Evolutionary conservation across 78 protist species (phyloP).

Genomic region (Dictyostelium brefeldianum): DNA sequence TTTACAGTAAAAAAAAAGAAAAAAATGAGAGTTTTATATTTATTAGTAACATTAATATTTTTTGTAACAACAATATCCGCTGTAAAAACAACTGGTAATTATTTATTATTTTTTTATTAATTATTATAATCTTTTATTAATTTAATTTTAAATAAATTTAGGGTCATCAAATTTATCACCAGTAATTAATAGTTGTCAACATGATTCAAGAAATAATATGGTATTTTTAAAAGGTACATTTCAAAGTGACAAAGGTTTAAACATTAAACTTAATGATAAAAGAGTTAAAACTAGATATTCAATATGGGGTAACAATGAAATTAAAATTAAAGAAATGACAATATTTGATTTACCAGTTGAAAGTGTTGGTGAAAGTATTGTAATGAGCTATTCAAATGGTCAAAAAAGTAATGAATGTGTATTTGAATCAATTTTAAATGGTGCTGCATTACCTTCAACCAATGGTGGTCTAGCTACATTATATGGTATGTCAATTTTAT

Average conservation of each 20-base stretch:
- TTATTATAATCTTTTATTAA: no score
- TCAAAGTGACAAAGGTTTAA: not conserved
- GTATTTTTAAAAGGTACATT: not conserved
- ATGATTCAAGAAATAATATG: not conserved
- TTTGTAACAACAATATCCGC: no score
- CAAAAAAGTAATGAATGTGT: not conserved
- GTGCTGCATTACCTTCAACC: not conserved
- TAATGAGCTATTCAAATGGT: not conserved
- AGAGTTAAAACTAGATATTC: not conserved
- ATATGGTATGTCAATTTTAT: no score
- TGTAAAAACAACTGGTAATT: no score
- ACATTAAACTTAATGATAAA: not conserved
- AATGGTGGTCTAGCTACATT: not conserved
- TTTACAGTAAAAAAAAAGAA: no score
- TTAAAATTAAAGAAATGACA: not conserved
- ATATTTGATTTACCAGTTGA: not conserved
- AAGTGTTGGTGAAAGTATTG: not conserved
- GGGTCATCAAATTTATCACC: not conserved
- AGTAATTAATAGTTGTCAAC: not conserved
- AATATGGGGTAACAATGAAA: not conserved
- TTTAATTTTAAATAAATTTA: no score
- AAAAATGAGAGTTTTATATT: no score
- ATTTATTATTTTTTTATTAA: no score
- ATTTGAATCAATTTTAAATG: not conserved
- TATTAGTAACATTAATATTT: no score